Conservation (phyloP, 1,139 yeast genomes). For the Sugiyamaella xylanicola region DNA sequence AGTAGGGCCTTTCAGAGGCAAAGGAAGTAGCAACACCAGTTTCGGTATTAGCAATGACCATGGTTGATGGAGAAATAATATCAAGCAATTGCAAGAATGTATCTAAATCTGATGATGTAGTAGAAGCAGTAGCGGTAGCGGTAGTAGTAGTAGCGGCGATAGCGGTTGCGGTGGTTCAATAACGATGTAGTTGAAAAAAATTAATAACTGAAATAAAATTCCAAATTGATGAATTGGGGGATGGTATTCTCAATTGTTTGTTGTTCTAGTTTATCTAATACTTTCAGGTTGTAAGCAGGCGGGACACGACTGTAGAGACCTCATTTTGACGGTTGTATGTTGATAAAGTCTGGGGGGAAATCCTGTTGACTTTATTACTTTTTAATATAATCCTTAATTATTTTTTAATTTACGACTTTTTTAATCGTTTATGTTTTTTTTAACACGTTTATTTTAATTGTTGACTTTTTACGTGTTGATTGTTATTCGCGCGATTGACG, state of each 20-base stretch:
- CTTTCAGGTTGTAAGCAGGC: constrained; percentile 21
- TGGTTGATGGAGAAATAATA: constrained; percentile 10
- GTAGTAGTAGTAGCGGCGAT: background rate
- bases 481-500: constrained; percentile 1
- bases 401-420: constrained; percentile 17
- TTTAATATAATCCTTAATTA: constrained; percentile 9
- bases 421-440: constrained; percentile 13
- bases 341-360: constrained; percentile 19
- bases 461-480: constrained; percentile 15
- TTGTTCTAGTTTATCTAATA: constrained; percentile 16
- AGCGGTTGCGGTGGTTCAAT: constrained; percentile 1
- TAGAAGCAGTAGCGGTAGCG: constrained; percentile 6
- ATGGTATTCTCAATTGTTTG: constrained; percentile 2
- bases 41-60: constrained; percentile 18
- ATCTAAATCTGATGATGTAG: constrained; percentile 10
- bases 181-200: constrained; percentile 2
- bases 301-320: constrained; percentile 22
- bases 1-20: constrained; percentile 19
- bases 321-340: constrained; percentile 23
- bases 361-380: constrained; percentile 17
- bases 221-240: background rate
- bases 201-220: background rate
- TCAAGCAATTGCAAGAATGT: constrained; percentile 13
- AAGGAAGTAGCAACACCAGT: constrained; percentile 2
- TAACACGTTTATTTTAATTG: constrained; percentile 10